Evolutionary conservation across 2,329 filamentous ascomycete species (phyloP).

Genomic region (Beauveria caledonica): DNA sequence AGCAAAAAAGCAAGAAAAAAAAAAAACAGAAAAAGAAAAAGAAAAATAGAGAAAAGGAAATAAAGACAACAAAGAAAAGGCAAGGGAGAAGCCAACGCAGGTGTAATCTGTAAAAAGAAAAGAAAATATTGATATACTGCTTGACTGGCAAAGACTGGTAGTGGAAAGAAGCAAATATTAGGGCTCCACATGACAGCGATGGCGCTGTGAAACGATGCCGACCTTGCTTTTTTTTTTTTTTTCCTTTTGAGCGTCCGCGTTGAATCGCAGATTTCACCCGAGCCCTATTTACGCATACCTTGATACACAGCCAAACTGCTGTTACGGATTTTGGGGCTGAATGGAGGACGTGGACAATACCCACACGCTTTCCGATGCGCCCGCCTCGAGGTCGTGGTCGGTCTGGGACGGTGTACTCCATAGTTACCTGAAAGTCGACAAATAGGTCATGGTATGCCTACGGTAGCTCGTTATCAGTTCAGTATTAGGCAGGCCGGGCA

Average conservation of each 20-base stretch:
- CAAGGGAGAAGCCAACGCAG: background rate
- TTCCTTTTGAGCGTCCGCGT: background rate
- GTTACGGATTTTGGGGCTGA: no score
- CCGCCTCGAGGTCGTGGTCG: background rate
- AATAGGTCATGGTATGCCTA: background rate
- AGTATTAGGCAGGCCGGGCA: background rate
- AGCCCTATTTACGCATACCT: background rate
- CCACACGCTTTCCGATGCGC: no score
- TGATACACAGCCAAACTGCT: background rate
- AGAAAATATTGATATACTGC: no score
- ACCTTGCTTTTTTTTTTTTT: slow-evolving; percentile 4
- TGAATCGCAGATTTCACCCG: background rate
- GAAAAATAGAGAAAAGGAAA: background rate
- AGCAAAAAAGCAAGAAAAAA: background rate
- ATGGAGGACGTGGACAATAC: no score
- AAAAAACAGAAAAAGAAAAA: background rate
- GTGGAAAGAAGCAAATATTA: background rate
- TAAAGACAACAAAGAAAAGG: background rate
- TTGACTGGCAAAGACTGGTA: no score
- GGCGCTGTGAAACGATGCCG: background rate
- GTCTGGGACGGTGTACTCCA: background rate
- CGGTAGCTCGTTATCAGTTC: background rate
- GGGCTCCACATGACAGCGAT: background rate
- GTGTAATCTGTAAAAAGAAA: background rate
- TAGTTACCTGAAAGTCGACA: no score